These are phyloP conservation scores for Conringia planisiliqua DNA, from an alignment of 345 rosid genomes.

Conservation along the genomic window DNA sequence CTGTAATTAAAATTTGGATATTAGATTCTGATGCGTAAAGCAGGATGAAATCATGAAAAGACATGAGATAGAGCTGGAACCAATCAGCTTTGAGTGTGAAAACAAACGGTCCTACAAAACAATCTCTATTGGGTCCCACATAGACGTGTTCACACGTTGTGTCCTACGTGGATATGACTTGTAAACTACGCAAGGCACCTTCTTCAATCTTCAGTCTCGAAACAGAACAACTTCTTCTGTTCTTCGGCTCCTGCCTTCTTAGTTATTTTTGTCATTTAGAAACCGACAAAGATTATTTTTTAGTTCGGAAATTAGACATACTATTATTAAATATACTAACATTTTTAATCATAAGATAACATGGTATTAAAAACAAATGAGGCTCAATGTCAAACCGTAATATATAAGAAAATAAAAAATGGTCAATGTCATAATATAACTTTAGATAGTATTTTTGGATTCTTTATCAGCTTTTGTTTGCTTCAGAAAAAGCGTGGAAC, in stretches of 20 bases:
- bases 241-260: background rate
- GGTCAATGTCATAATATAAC: conserved; percentile 13
- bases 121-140: conserved; percentile 13
- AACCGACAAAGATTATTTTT: conserved; percentile 21
- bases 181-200: conserved; percentile 31
- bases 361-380: conserved; percentile 4
- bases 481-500: conserved; percentile 13
- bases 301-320: background rate
- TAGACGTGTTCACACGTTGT: conserved; percentile 47
- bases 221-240: background rate
- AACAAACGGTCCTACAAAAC: background rate
- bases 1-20: background rate
- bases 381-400: conserved; percentile 20
- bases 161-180: conserved; percentile 55
- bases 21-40: background rate
- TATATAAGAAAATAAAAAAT: background rate
- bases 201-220: background rate
- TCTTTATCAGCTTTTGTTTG: background rate
- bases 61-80: background rate
- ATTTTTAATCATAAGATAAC: conserved; percentile 14
- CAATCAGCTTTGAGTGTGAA: conserved; percentile 8
- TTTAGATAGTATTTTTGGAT: conserved; percentile 3
- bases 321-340: background rate
- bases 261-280: background rate
- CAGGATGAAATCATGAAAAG: background rate